phyloP scores from a whole-genome alignment of 2,329 filamentous ascomycete species.

The Aspergillus costaricaensis region DNA sequence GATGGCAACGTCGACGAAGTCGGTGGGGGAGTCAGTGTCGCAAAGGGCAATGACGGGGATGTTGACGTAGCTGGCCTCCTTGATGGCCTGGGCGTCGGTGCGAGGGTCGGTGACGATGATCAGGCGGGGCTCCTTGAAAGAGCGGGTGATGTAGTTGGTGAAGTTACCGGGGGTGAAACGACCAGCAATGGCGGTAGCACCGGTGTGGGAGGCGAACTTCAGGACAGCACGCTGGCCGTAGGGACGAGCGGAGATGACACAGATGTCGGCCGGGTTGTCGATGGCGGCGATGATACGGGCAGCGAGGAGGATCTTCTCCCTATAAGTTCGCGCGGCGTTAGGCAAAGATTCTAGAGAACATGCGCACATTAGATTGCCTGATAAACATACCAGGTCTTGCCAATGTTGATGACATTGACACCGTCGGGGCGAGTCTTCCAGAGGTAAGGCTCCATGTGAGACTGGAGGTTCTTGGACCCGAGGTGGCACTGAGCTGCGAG shows the following conservation, averaged over 20 bases:
- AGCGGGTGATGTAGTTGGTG: conserved; percentile 99
- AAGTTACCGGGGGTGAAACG: conserved; percentile 99
- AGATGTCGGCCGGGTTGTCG: conserved; percentile 99
- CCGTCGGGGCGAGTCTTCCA: conserved; percentile 99
- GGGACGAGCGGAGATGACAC: conserved; percentile 98
- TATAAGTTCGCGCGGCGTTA: conserved; percentile 44
- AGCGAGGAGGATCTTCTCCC: conserved; percentile 99
- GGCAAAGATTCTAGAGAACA: conserved; percentile 9
- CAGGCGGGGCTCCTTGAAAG: conserved; percentile 99
- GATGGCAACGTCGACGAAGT: conserved; percentile 99
- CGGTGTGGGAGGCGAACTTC: conserved; percentile 99
- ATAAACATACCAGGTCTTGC: conserved; percentile 90
- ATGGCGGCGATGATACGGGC: conserved; percentile 98
- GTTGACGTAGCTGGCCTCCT: conserved; percentile 99
- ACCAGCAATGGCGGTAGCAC: conserved; percentile 95
- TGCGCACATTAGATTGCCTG: not conserved
- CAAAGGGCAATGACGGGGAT: conserved; percentile 99
- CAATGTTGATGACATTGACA: conserved; percentile 98
- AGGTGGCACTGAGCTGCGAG: conserved; percentile 95
- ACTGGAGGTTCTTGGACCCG: conserved; percentile 98
- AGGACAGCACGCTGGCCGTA: conserved; percentile 99
- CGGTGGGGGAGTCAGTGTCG: conserved; percentile 98
- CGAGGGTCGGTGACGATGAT: conserved; percentile 99
- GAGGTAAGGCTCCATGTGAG: conserved; percentile 99
- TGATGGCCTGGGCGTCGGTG: conserved; percentile 99